These are phyloP conservation scores for Coniosporium tulheliwenetii DNA, from an alignment of 2,329 filamentous ascomycete species.

Conservation along the genomic window DNA sequence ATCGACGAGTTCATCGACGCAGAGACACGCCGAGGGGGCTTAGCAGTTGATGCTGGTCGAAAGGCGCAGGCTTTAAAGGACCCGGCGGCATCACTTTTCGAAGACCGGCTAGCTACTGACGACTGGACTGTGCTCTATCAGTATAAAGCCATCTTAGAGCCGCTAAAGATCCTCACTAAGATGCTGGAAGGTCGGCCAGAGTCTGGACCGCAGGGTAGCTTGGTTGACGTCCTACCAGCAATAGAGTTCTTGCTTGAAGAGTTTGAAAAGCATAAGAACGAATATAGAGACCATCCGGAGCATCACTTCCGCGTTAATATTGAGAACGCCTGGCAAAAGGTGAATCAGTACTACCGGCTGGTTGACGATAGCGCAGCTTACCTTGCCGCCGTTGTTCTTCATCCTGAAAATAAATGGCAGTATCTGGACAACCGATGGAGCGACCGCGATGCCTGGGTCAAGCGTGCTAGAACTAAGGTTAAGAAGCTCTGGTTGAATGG, in stretches of 20 bases:
- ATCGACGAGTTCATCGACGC: conserved; percentile 4
- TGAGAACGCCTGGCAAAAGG: background rate
- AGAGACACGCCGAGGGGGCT: too few species aligned
- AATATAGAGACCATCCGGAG: background rate
- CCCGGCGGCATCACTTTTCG: background rate
- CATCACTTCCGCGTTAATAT: background rate
- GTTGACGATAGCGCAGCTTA: too few species aligned
- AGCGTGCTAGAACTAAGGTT: too few species aligned
- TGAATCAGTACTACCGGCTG: background rate
- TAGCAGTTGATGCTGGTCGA: too few species aligned
- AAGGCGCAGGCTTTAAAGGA: conserved; percentile 2
- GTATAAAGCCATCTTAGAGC: conserved; percentile 1
- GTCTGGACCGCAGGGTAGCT: background rate
- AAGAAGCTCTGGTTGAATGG: background rate
- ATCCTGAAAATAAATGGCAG: background rate
- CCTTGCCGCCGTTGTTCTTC: background rate
- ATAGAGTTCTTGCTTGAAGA: conserved; percentile 1
- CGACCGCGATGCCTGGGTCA: background rate
- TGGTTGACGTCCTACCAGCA: background rate
- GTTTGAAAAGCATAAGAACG: background rate
- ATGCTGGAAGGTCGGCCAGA: background rate
- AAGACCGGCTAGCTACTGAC: conserved; percentile 1
- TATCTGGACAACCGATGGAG: background rate
- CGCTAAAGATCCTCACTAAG: background rate
- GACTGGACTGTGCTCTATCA: conserved; percentile 1